Conservation (phyloP, 306 rosid species). For the Sechiopsis laciniata region DNA sequence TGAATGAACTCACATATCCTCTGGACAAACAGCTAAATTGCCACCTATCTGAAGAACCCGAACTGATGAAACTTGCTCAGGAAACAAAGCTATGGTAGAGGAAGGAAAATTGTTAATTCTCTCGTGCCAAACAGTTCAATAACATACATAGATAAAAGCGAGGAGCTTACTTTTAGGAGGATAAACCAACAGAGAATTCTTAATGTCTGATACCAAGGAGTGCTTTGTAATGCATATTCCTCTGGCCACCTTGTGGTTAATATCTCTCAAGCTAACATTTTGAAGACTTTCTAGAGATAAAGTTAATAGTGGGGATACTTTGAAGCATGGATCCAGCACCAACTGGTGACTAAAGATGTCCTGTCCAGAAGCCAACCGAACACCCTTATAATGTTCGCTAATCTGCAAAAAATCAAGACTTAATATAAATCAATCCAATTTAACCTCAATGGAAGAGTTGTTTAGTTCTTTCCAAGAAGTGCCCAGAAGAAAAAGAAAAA, state of each 20-base stretch:
- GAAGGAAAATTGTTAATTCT: conserved; percentile 25
- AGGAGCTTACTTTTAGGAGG: conserved; percentile 80
- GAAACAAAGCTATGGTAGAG: conserved; percentile 49
- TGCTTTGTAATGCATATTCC: conserved; percentile 73
- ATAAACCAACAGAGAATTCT: conserved; percentile 59
- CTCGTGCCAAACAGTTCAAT: not conserved
- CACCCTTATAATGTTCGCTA: conserved; percentile 64
- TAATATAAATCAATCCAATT: conserved; percentile 23
- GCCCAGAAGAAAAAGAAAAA: conserved; percentile 16
- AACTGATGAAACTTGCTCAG: conserved; percentile 66
- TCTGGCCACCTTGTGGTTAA: conserved; percentile 65
- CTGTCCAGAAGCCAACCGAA: conserved; percentile 84
- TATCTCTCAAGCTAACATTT: conserved; percentile 39
- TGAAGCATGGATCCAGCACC: conserved; percentile 70
- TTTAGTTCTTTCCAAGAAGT: conserved; percentile 18
- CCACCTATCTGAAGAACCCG: conserved; percentile 78
- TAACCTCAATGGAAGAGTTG: conserved; percentile 20
- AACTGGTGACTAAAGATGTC: conserved; percentile 61
- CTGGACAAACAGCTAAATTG: conserved; percentile 72
- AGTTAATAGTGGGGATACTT: conserved; percentile 27
- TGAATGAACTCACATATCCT: conserved; percentile 56
- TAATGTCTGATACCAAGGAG: conserved; percentile 56
- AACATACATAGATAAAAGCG: not conserved
- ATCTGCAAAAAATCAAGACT: conserved; percentile 43
- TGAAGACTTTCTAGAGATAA: conserved; percentile 38